Percentiles rank a stretch among this genome's conserved stretches.
phyloP scores from a whole-genome alignment of 2,329 filamentous ascomycete genomes.

The Chalaropsis thielavioides region DNA sequence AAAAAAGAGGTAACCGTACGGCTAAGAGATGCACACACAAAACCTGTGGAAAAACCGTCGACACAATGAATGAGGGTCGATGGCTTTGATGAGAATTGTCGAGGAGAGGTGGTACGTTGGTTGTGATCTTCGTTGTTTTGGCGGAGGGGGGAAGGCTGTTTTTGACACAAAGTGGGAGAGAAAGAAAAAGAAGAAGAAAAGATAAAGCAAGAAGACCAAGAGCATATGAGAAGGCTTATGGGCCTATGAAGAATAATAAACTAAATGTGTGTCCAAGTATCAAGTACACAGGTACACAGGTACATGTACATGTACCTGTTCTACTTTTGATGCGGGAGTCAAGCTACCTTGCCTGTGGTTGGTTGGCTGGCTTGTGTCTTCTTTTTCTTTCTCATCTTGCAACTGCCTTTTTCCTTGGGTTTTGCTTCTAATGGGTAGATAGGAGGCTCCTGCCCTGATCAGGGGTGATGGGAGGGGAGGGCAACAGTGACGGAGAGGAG shows the following conservation, averaged over 20 bases:
- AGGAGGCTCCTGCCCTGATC: conserved; percentile 5
- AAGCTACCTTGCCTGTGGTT: not conserved
- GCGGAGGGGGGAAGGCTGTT: not conserved
- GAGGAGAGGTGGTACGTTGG: conserved; percentile 17
- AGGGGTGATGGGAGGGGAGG: conserved; percentile 1
- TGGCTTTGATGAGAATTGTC: conserved; percentile 14
- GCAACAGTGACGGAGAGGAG: not conserved
- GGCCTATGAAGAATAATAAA: conserved; percentile 7
- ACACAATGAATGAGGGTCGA: conserved; percentile 9
- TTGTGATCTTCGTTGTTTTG: conserved; percentile 15
- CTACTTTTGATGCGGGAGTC: not conserved
- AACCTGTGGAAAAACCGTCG: conserved; percentile 15
- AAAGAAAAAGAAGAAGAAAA: not conserved
- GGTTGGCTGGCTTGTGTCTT: not conserved
- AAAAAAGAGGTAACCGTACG: conserved; percentile 5
- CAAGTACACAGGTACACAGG: conserved; percentile 4
- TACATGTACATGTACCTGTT: not conserved
- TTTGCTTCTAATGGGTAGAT: conserved; percentile 5
- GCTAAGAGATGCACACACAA: conserved; percentile 16
- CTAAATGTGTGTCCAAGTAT: conserved; percentile 4
- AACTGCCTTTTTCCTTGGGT: not conserved
- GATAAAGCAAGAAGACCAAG: conserved; percentile 8
- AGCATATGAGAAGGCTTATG: conserved; percentile 4
- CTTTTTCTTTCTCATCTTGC: not conserved
- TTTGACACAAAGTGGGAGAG: not conserved